Base-by-base conservation (phyloP, 768 basidiomycete genomes). In the Baorangia bicolor region DNA sequence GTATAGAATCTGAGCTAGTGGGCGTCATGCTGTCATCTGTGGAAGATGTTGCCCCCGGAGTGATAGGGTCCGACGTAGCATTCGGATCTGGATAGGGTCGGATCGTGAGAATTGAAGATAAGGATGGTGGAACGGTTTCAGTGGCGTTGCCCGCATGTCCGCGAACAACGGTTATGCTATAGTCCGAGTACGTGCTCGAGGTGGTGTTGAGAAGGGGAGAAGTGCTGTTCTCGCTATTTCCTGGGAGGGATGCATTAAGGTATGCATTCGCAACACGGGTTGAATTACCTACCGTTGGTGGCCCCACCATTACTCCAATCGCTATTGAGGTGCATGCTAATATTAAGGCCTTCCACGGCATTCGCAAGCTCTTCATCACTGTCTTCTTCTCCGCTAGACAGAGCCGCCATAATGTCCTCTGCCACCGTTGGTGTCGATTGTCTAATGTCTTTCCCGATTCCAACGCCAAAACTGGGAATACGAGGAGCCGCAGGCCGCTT, bases 381-480 rank as follows among this genome's bases (percentile, higher is more conserved):
- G 48, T 83, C 86, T 41, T 84, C 82, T 38, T 85, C 83, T 38
- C 74, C 73, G 43, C 75, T 74, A n/a, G 71, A 67, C 30, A 69
- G 66, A 44, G 61, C 68, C 14, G 69, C 64, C 40, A 71, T 57
- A 38, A 67, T 64, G 8, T 77, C 75, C 33, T 76, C 74, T 8
- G 73, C 68, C 23, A 67, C 68, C 25, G 68, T 72, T 34, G 68
- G 69, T 5, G 64, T 56, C 14, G 63, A 61, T 18, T 65, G 55
- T 43, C 81, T 73, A 47, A 88, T 83, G 41, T 83, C 79, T 64
- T 82, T 82, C 4, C 81, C 86, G 16, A 88, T 74, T 20, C 85
- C 89, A 73, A 84, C 74, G 0, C 90, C 90, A 66, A 94, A 94
- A 73, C 90, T 94, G 1, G 92, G 92, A 56, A 94, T 94, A 16